Evolutionary conservation across 2,329 filamentous ascomycete genomes (phyloP), one percentile per base, ranked within the genome.

Genomic region (Thermoascus crustaceus): DNA sequence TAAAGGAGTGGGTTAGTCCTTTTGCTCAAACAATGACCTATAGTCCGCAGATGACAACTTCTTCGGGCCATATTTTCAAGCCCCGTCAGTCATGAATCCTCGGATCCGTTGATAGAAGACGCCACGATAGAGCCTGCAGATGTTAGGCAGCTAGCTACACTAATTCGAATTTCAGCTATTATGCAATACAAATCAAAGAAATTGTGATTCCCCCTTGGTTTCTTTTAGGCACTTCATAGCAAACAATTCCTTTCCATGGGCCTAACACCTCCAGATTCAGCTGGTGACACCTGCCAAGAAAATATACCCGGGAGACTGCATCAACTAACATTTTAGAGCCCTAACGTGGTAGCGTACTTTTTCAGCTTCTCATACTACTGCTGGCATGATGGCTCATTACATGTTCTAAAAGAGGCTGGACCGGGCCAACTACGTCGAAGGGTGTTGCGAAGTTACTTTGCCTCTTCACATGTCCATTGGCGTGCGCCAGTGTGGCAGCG

Each of bases 1-100:
- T 58, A 18, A 53, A 54, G 14, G 50, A 63, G 48, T 66, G 62
- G 62, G 49, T 65, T 23, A 39, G 45, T 18, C 55, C 52, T 8
- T 63, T 55, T 39, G 54, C 61, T 7, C 58, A 61, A 13, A 49
- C 47, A 3, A 62, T 65, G 57, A 58, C 54, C 6, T 57, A 51
- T 8, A 22, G 22, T n/a, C 8, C 21, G 21, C 13, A 22, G 17
- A 34, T 34, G 8, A 10, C 19, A 8, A 23, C 31, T 7, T 34
- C 31, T 3, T 34, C 31, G 4, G 31, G 31, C 3, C 31, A 23
- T 22, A 34, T 23, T 3, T 34, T 34, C 31, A 34, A 21, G 10
- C n/a, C 20, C 11, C 24, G 18, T 18, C 13, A 34, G n/a, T n/a
- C n/a, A n/a, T n/a, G n/a, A n/a, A n/a, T n/a, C n/a, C n/a, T n/a